Percentiles rank a stretch among this genome's conserved stretches.
Evolutionary conservation across 176 grass and related monocot species (phyloP).

Genomic region (Zoysia japonica): DNA sequence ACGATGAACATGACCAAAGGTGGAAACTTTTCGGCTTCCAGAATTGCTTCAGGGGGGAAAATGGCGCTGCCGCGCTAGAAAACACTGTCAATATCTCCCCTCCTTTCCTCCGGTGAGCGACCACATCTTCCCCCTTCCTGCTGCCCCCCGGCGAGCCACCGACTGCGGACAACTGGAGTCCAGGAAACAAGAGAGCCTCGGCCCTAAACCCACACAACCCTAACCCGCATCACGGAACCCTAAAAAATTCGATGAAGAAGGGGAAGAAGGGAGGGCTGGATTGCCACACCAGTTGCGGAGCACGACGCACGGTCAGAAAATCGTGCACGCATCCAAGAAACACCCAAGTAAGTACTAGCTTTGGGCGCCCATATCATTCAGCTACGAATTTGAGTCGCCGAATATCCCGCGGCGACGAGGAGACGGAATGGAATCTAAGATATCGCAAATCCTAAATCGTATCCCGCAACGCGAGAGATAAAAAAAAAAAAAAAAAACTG

Average conservation of each 20-base stretch:
- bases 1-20: not conserved
- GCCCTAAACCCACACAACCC: too few relatives aligned
- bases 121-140: not conserved
- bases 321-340: not conserved
- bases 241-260: not conserved
- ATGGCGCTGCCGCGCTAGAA: not conserved
- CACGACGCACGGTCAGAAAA: not conserved
- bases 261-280: not conserved
- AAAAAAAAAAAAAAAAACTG: not conserved
- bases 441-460: slow-evolving; percentile 8
- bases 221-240: too few relatives aligned
- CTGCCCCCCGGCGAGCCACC: not conserved
- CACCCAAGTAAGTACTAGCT: not conserved
- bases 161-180: not conserved
- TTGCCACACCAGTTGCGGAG: not conserved
- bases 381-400: not conserved
- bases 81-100: not conserved
- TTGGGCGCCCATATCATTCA: not conserved
- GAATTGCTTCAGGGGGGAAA: not conserved
- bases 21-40: not conserved
- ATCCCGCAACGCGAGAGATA: not conserved
- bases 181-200: not conserved
- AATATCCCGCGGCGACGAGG: not conserved
- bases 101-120: not conserved
- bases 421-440: not conserved